A percentile compares a stretch with the other conserved stretches of the same genome.
Evolutionary conservation across 345 rosid genomes (phyloP).

Genomic region (Acer saccharum): DNA sequence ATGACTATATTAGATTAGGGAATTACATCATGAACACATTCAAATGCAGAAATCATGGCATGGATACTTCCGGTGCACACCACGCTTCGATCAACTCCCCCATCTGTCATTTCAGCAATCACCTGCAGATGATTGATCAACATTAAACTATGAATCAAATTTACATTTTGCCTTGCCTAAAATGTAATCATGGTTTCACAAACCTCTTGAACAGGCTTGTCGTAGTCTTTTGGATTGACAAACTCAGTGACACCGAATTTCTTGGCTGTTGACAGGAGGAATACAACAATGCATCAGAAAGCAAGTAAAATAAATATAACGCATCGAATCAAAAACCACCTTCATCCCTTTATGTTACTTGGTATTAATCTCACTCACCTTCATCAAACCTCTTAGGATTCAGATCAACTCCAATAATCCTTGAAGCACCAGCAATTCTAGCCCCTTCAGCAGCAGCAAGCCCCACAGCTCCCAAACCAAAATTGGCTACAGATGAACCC

Average conservation of each 20-base stretch:
- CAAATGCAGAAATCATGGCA: constrained; percentile 53
- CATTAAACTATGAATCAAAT: not conserved
- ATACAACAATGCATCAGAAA: not conserved
- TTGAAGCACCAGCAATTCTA: too few species aligned
- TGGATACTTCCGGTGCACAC: constrained; percentile 45
- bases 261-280: constrained; percentile 28
- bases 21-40: constrained; percentile 47
- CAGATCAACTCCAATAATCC: too few species aligned
- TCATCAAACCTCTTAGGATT: too few species aligned
- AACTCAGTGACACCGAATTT: constrained; percentile 44
- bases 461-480: too few species aligned
- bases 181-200: not conserved
- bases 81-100: constrained; percentile 50
- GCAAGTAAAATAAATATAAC: too few species aligned
- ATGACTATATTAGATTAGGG: not conserved
- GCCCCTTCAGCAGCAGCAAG: too few species aligned
- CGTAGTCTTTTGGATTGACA: constrained; percentile 37
- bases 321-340: too few species aligned
- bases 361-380: too few species aligned
- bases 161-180: not conserved
- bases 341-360: too few species aligned
- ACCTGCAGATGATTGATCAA: constrained; percentile 20
- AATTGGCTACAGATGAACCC: too few species aligned
- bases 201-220: constrained; percentile 45
- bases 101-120: constrained; percentile 50